Percentiles rank a stretch among this genome's conserved stretches.
phyloP scores from a whole-genome alignment of 176 grass and related monocot species.

The Hordeum marinum region DNA sequence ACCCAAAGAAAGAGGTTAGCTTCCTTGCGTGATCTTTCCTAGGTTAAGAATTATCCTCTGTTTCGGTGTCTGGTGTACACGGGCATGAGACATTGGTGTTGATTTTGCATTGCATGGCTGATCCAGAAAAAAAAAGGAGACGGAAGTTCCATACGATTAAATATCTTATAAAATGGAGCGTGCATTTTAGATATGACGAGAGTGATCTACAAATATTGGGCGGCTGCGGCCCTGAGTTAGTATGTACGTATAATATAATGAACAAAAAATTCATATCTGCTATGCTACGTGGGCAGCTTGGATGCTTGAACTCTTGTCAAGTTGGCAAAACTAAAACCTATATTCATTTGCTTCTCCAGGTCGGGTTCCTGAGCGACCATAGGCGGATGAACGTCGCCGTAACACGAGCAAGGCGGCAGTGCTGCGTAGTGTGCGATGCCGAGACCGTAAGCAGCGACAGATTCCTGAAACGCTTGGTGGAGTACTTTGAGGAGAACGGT shows the following conservation, averaged over 20 bases:
- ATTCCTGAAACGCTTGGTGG: constrained; percentile 85
- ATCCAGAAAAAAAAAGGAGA: constrained; percentile 2
- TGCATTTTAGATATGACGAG: not conserved
- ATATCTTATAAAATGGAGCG: not conserved
- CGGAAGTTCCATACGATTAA: not conserved
- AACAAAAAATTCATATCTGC: not conserved
- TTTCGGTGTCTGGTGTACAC: not conserved
- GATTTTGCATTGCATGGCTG: not conserved
- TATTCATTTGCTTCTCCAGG: constrained; percentile 29
- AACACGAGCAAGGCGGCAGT: constrained; percentile 86
- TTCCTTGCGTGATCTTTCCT: not conserved
- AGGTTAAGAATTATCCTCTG: not conserved
- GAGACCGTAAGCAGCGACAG: constrained; percentile 72
- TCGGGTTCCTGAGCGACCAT: constrained; percentile 87
- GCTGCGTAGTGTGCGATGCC: constrained; percentile 77
- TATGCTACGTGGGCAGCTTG: not conserved
- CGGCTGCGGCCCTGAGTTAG: not conserved
- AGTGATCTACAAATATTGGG: not conserved
- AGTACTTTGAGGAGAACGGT: constrained; percentile 86
- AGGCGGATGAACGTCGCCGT: constrained; percentile 97
- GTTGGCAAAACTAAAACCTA: not conserved
- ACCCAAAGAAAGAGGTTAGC: constrained; percentile 85
- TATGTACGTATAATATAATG: not conserved
- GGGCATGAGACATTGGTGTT: not conserved
- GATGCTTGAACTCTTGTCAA: not conserved